These are phyloP conservation scores for Endoconidiophora polonica DNA, from an alignment of 2,329 filamentous ascomycete species.

Conservation along the genomic window DNA sequence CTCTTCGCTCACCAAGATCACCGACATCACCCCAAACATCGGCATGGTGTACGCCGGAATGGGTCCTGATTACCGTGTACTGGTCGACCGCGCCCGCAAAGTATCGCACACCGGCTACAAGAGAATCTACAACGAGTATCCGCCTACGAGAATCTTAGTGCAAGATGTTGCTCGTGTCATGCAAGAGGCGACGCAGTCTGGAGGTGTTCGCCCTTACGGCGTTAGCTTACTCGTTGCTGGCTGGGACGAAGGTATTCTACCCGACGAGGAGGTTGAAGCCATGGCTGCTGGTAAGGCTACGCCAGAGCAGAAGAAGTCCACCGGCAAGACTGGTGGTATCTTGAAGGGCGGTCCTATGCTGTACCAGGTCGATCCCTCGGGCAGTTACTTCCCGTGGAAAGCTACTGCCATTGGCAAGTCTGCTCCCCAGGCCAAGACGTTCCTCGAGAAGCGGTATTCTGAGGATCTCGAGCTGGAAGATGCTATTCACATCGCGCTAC, in stretches of 20 bases:
- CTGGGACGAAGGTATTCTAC: conserved; percentile 93
- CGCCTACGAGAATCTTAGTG: conserved; percentile 96
- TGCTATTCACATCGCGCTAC: conserved; percentile 90
- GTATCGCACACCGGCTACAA: conserved; percentile 98
- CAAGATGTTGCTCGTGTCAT: conserved; percentile 96
- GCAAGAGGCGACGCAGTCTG: conserved; percentile 96
- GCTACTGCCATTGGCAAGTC: conserved; percentile 98
- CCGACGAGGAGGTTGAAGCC: conserved; percentile 53
- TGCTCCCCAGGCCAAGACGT: conserved; percentile 95
- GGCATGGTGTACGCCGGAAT: conserved; percentile 99
- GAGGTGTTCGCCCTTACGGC: conserved; percentile 91
- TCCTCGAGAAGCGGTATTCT: conserved; percentile 97
- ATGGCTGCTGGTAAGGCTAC: conserved; percentile 27
- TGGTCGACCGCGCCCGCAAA: conserved; percentile 95
- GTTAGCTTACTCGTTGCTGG: conserved; percentile 90
- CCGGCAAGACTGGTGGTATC: conserved; percentile 84
- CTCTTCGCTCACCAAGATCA: conserved; percentile 89
- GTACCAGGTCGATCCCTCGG: conserved; percentile 98
- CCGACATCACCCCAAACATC: conserved; percentile 95
- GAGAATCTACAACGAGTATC: conserved; percentile 99
- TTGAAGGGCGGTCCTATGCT: conserved; percentile 91
- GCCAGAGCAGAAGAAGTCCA: conserved; percentile 51
- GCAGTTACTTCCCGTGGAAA: conserved; percentile 99
- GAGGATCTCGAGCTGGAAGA: conserved; percentile 95
- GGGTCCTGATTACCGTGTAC: conserved; percentile 94